Evolutionary conservation across 345 rosid species (phyloP), one percentile per base, ranked within the genome.

Genomic region (Camelina hispida): DNA sequence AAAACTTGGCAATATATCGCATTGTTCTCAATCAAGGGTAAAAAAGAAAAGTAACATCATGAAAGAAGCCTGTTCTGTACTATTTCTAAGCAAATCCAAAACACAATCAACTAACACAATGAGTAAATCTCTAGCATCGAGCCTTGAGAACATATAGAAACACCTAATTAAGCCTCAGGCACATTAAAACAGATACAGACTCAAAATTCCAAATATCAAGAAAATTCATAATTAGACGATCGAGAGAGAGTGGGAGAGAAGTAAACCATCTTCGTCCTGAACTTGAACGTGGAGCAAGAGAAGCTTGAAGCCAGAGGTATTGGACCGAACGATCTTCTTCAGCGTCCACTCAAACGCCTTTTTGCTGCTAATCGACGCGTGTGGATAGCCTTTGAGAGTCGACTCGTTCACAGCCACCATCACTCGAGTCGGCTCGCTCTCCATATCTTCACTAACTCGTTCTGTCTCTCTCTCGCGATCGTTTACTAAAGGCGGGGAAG

Each of bases 251-350:
- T 8, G 72, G 59, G 61, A 35, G 40, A 20, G 1, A 78, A 66
- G 32, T 52, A 74, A 74, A 95, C 97, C 99, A 79, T 95, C 97
- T 87, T 87, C 97, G 76, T 95, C 97, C 22, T 91, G 97, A 57
- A 92, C 97, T 85, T 92, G 99, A 40, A 88, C 99, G 44, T 90
- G 99, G 78, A 95, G 92, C 81, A 95, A 92, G 51, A 92, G 96
- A 68, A 95, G 86, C 84, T 81, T 89, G 85, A 90, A 95, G 15
- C 88, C 97, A 37, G 89, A 47, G 30, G 87, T 79, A 67, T 92
- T 95, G 9, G 90, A 85, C 50, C 91, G 87, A 23, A 95, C 88
- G 75, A 95, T 90, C 91, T 92, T 95, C 76, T 83, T 71, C 71
- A 92, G 80, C 32, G 91, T 87, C 99, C 99, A 95, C 57, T 89